Percentiles rank a stretch among this genome's conserved stretches.
phyloP scores from a whole-genome alignment of 1,284 basidiomycete species.

The Dichomitus squalens region DNA sequence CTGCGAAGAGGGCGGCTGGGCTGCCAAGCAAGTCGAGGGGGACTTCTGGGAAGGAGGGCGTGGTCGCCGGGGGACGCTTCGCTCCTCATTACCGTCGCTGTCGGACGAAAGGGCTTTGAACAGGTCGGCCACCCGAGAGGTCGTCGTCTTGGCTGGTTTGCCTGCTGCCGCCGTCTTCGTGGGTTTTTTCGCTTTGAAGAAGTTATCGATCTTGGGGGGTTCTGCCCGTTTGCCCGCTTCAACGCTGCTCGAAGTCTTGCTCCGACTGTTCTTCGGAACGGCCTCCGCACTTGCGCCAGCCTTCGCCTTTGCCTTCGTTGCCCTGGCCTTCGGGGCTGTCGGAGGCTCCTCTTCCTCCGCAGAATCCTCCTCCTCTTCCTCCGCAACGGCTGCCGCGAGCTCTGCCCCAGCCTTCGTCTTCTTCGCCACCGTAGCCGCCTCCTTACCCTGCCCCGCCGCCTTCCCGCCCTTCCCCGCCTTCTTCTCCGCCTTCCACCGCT shows the following conservation, averaged over 20 bases:
- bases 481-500: conserved; percentile 51
- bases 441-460: conserved; percentile 2
- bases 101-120: conserved; percentile 16
- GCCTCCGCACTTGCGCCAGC: neutral
- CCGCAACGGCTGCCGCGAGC: neutral
- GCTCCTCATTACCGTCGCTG: neutral
- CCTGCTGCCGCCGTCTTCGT: neutral
- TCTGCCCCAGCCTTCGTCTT: conserved; percentile 10
- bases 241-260: neutral
- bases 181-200: conserved; percentile 19
- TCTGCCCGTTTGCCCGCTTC: neutral
- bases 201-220: conserved; percentile 7
- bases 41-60: neutral
- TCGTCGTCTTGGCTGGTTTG: neutral
- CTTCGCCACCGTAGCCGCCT: neutral
- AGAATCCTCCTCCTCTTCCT: conserved; percentile 23
- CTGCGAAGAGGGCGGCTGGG: neutral
- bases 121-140: conserved; percentile 15
- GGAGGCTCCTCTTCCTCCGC: neutral
- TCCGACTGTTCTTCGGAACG: neutral
- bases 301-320: neutral
- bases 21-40: neutral
- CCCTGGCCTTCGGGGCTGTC: neutral
- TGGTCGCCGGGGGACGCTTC: neutral
- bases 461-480: conserved; percentile 25